phyloP scores from a whole-genome alignment of 495 filamentous ascomycete species.

The Trichoderma virens region DNA sequence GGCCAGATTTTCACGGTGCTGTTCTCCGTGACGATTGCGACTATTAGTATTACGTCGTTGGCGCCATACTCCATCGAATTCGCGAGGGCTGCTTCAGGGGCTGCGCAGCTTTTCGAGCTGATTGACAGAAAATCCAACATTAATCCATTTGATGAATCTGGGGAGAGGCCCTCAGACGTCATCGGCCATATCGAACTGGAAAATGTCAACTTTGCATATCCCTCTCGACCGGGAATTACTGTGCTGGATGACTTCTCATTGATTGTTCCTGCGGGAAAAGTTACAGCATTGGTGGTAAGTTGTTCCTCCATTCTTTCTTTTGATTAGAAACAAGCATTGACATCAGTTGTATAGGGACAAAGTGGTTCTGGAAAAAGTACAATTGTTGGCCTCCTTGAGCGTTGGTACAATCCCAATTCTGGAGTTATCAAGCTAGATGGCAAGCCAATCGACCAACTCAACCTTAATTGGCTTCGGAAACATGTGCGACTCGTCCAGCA shows the following conservation, averaged over 20 bases:
- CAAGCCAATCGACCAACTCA: slow-evolving; percentile 30
- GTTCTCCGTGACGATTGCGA: slow-evolving; percentile 68
- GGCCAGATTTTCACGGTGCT: slow-evolving; percentile 59
- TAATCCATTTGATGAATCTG: slow-evolving; percentile 13
- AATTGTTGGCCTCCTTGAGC: slow-evolving; percentile 69
- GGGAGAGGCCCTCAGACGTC: slow-evolving; percentile 17
- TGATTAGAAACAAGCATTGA: not conserved
- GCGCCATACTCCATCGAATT: slow-evolving; percentile 23
- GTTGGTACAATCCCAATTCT: slow-evolving; percentile 62
- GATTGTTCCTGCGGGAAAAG: slow-evolving; percentile 56
- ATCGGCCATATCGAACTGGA: slow-evolving; percentile 38
- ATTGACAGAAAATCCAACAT: slow-evolving; percentile 21
- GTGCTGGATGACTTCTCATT: slow-evolving; percentile 37
- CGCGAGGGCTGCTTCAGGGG: slow-evolving; percentile 23
- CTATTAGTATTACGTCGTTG: slow-evolving; percentile 20
- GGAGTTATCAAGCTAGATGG: slow-evolving; percentile 36
- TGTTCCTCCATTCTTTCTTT: not conserved
- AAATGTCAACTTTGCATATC: slow-evolving; percentile 47
- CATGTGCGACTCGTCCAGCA: slow-evolving; percentile 45
- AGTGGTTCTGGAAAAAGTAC: slow-evolving; percentile 68
- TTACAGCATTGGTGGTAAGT: slow-evolving; percentile 54
- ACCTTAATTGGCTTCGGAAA: slow-evolving; percentile 43
- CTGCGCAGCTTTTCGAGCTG: slow-evolving; percentile 24
- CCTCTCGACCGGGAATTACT: slow-evolving; percentile 44
- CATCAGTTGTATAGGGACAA: not conserved